Conservation (phyloP, 2,329 filamentous ascomycete genomes). For the Zasmidium citrigriseum region DNA sequence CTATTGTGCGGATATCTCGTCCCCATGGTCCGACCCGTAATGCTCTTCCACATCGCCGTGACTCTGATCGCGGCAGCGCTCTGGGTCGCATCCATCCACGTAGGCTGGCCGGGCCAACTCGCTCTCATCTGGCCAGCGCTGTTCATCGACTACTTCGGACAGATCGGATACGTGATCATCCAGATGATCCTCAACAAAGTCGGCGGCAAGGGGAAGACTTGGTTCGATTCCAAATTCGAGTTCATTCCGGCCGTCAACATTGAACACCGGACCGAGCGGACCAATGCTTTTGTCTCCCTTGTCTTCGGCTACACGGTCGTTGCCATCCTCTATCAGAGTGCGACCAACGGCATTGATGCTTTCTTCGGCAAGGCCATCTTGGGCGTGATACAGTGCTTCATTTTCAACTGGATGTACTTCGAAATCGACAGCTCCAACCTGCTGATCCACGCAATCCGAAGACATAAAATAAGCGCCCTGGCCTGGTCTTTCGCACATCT, state of each 20-base stretch:
- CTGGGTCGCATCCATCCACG: slow-evolving; percentile 63
- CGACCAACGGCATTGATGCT: slow-evolving; percentile 54
- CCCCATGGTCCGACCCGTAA: slow-evolving; percentile 59
- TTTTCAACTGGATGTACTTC: slow-evolving; percentile 39
- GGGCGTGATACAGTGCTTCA: slow-evolving; percentile 35
- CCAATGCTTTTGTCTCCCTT: slow-evolving; percentile 64
- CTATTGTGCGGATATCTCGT: slow-evolving; percentile 50
- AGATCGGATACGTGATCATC: slow-evolving; percentile 45
- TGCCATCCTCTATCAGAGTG: slow-evolving; percentile 61
- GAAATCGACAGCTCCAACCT: slow-evolving; percentile 60
- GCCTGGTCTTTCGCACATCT: slow-evolving; percentile 60
- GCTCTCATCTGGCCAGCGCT: slow-evolving; percentile 60
- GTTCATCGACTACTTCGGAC: slow-evolving; percentile 54
- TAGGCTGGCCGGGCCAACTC: slow-evolving; percentile 56
- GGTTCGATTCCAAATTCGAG: slow-evolving; percentile 49
- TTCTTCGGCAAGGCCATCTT: slow-evolving; percentile 63
- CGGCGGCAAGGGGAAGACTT: slow-evolving; percentile 16
- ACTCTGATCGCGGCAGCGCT: slow-evolving; percentile 53
- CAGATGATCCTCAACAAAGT: slow-evolving; percentile 29
- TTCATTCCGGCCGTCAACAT: slow-evolving; percentile 62
- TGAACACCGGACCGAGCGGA: slow-evolving; percentile 66
- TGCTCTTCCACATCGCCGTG: slow-evolving; percentile 52
- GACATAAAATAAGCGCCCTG: slow-evolving; percentile 45
- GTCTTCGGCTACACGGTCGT: slow-evolving; percentile 67
- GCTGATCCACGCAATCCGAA: slow-evolving; percentile 61